phyloP scores from a whole-genome alignment of 192 early-diverging fungal genomes.

The Spizellomyces sp. region DNA sequence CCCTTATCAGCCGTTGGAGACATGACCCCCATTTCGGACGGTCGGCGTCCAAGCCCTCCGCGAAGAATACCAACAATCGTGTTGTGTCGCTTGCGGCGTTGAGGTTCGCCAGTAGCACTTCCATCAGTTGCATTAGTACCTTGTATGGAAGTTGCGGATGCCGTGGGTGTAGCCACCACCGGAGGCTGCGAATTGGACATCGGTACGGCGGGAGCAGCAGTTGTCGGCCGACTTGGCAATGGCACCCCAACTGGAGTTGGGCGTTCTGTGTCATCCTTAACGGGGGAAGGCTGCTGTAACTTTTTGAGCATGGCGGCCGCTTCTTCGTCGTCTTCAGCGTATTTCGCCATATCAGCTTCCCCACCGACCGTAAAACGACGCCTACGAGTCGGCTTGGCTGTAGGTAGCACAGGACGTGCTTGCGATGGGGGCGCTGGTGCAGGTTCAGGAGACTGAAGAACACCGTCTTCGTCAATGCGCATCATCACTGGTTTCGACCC shows the following conservation, averaged over 20 bases:
- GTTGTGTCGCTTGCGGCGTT: conserved; percentile 54
- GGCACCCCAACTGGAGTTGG: conserved; percentile 37
- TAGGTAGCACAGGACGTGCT: neutral
- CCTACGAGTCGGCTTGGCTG: conserved; percentile 12
- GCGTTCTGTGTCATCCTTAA: conserved; percentile 20
- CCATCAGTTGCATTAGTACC: neutral
- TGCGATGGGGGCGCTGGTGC: conserved; percentile 7
- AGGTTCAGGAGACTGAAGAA: conserved; percentile 26
- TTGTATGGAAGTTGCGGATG: neutral
- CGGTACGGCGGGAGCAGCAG: neutral
- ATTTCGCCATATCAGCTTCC: conserved; percentile 49
- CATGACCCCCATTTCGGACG: conserved; percentile 36
- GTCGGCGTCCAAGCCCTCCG: conserved; percentile 45
- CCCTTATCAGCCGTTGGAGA: conserved; percentile 30
- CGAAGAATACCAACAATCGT: conserved; percentile 61
- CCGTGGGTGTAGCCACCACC: neutral
- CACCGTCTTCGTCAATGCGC: conserved; percentile 46
- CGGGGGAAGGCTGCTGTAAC: conserved; percentile 8
- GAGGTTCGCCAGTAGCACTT: conserved; percentile 10
- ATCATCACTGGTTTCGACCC: conserved; percentile 37
- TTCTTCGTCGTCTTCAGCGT: conserved; percentile 48
- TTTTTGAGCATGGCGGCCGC: conserved; percentile 42
- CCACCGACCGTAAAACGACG: conserved; percentile 54
- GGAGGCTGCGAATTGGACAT: neutral
- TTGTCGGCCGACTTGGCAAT: conserved; percentile 20